Conservation (phyloP, 75 land plant genomes). For the Adiantum capillusveneris region DNA sequence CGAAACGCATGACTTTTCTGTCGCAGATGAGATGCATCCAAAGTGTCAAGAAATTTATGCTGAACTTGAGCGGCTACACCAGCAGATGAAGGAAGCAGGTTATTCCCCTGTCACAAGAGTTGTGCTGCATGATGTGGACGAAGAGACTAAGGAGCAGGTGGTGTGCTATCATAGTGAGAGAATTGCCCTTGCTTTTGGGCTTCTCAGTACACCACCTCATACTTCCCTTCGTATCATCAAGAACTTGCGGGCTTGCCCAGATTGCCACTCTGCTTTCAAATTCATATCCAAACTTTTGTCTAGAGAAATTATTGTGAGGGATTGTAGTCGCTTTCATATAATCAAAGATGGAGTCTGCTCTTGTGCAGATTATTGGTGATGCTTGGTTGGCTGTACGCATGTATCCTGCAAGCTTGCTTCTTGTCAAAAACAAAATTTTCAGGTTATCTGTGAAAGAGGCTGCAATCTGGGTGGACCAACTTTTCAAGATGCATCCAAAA, state of each 20-base stretch:
- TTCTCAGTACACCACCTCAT: background rate
- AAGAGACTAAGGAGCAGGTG: background rate
- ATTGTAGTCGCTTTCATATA: constrained; percentile 2
- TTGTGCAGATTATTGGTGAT: constrained; percentile 7
- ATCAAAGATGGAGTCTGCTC: constrained; percentile 8
- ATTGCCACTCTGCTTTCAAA: constrained; percentile 10
- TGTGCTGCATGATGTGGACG: constrained; percentile 4
- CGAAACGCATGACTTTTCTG: constrained; percentile 4
- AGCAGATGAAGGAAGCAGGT: constrained; percentile 7
- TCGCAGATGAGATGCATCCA: constrained; percentile 4
- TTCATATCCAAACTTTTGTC: constrained; percentile 9
- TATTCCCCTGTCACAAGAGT: constrained; percentile 6
- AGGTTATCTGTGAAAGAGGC: too few relatives aligned
- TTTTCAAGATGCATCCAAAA: too few relatives aligned
- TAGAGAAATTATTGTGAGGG: constrained; percentile 6
- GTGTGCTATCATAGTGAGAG: constrained; percentile 11
- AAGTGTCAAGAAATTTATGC: background rate
- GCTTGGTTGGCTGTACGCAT: too few relatives aligned
- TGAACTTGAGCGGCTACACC: background rate
- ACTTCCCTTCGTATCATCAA: constrained; percentile 6
- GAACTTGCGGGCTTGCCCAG: constrained; percentile 6
- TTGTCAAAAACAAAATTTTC: too few relatives aligned
- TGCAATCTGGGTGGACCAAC: too few relatives aligned
- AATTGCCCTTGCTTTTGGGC: constrained; percentile 5
- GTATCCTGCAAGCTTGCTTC: too few relatives aligned